phyloP scores from a whole-genome alignment of 768 basidiomycete genomes.

The Psilocybe azurescens region DNA sequence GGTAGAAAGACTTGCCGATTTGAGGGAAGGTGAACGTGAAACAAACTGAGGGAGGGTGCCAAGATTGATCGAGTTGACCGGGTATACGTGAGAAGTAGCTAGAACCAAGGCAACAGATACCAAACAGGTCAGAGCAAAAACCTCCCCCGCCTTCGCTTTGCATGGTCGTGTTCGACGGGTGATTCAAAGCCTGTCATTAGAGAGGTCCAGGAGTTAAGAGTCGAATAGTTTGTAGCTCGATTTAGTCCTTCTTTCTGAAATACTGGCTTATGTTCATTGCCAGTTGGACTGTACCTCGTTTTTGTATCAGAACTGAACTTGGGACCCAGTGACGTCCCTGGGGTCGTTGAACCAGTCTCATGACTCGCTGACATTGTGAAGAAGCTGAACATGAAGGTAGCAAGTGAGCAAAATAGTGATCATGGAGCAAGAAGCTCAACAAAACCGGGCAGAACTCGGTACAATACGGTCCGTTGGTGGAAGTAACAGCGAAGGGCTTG shows the following conservation, averaged over 20 bases:
- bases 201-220: constrained; percentile 15
- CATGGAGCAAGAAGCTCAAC: constrained; percentile 28
- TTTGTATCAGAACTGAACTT: constrained; percentile 14
- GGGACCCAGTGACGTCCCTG: constrained; percentile 14
- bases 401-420: constrained; percentile 16
- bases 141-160: constrained; percentile 28
- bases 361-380: constrained; percentile 24
- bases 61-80: constrained; percentile 13
- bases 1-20: not conserved
- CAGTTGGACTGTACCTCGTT: constrained; percentile 3
- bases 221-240: constrained; percentile 7
- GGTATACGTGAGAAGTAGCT: constrained; percentile 22
- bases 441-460: constrained; percentile 9
- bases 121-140: constrained; percentile 33
- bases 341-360: constrained; percentile 22
- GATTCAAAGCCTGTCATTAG: constrained; percentile 28
- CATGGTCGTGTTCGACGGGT: constrained; percentile 10
- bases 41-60: constrained; percentile 19
- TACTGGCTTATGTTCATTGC: constrained; percentile 3
- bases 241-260: constrained; percentile 5
- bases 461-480: constrained; percentile 11
- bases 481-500: not conserved
- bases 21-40: constrained; percentile 10
- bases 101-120: constrained; percentile 30
- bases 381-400: constrained; percentile 20